These are phyloP conservation scores for Suillus paluster DNA, from an alignment of 768 basidiomycete species.

Conservation along the genomic window DNA sequence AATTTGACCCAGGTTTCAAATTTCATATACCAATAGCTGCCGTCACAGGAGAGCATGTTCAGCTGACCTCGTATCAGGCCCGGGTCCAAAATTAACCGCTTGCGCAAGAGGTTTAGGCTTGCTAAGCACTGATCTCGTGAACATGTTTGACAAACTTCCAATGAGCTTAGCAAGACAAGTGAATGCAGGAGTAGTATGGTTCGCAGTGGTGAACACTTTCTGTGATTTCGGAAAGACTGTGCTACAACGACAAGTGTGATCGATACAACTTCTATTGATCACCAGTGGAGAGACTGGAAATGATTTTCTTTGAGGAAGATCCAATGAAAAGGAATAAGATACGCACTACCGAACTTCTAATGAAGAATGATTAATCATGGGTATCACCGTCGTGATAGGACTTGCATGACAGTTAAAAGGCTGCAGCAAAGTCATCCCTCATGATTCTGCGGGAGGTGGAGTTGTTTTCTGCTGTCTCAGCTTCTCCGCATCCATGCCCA, in stretches of 20 bases:
- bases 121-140: neutral
- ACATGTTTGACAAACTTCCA: neutral
- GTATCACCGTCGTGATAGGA: neutral
- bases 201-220: neutral
- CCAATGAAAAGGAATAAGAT: neutral
- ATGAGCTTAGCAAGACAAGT: neutral
- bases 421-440: neutral
- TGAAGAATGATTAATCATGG: neutral
- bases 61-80: neutral
- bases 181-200: neutral
- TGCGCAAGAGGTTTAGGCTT: neutral
- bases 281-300: neutral
- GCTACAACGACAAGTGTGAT: neutral
- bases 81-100: conserved; percentile 5
- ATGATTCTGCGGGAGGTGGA: conserved; percentile 8
- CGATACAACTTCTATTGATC: neutral
- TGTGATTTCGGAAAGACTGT: neutral
- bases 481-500: conserved; percentile 47
- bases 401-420: neutral
- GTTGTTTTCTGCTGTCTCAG: conserved; percentile 10
- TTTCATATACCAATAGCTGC: neutral
- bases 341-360: neutral
- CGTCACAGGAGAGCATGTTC: neutral
- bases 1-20: neutral
- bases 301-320: neutral